Evolutionary conservation across 2,329 filamentous ascomycete genomes (phyloP).

Genomic region (Penicillium thymicola): DNA sequence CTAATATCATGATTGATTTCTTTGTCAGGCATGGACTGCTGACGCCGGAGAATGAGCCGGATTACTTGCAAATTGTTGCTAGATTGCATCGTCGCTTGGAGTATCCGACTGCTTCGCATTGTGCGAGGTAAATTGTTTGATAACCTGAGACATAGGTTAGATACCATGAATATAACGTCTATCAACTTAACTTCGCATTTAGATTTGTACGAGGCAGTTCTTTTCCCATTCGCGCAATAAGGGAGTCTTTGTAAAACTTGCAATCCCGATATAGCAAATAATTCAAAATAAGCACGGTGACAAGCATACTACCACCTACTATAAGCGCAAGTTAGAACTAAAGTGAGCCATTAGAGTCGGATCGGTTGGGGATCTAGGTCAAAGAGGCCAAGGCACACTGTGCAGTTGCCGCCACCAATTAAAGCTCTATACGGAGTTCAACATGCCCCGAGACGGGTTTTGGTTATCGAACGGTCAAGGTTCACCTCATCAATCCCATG

Average conservation of each 20-base stretch:
- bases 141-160: background rate
- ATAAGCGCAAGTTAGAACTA: background rate
- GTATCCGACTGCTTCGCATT: conserved; percentile 64
- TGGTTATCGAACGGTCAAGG: background rate
- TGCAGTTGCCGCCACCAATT: background rate
- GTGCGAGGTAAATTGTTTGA: conserved; percentile 8
- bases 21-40: conserved; percentile 81
- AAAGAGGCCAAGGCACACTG: background rate
- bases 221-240: background rate
- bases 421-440: background rate
- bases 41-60: conserved; percentile 71
- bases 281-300: background rate
- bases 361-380: no score
- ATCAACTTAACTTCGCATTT: background rate
- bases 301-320: background rate
- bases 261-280: background rate
- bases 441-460: background rate
- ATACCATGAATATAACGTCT: background rate
- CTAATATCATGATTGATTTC: conserved; percentile 80
- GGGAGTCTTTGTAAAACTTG: background rate
- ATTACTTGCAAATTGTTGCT: conserved; percentile 71
- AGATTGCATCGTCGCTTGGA: conserved; percentile 75
- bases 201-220: background rate
- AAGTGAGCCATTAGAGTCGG: background rate
- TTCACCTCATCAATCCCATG: conserved; percentile 3